Base-by-base conservation (phyloP, 768 basidiomycete species). In the Rhodotorula toruloides region DNA sequence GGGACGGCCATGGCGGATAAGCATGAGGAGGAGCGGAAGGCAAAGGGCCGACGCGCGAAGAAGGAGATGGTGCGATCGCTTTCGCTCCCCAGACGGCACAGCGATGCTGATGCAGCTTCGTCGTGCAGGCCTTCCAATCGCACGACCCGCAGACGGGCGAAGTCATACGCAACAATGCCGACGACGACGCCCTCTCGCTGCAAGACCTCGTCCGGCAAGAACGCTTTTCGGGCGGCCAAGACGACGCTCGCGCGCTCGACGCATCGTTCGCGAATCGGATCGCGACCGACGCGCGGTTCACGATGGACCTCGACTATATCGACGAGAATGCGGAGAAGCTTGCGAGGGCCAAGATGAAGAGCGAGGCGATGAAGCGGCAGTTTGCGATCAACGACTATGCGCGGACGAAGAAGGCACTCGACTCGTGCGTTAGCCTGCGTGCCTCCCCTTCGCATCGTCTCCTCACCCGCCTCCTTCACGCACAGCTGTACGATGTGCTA, bases 381-480 rank as follows among this genome's bases (percentile, higher is more conserved):
- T 99, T 97, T 77, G 96, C 96, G 19, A 89, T 99, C 68, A 85
- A 97, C 64, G 94, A 98, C 78, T 98, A 91, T 78, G 93, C 93
- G 62, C 84, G 86, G 47, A 98, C 96, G 0, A 93, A 97, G 79
- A 88, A 89, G 75, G 93, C 84, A 3, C 76, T 98, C 55, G 85
- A 92, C 13, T 82, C 83, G 9, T 99, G 91, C n/a, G 64, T 60
- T 39, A 8, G 12, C 29, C 22, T 10, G 27, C 52, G 8, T 25
- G 31, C 78, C 84, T 83, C 46, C 90, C 91, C 76, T 96, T 17
- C 29, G 2, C 9, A 7, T 3, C 5, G 19, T 34, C 39, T 42
- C 3, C 55, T 46, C 12, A 58, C 46, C 25, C 52, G 16, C 2
- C 25, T 14, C 27, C 37, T 27, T n/a, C 10, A 21, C 19, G 7